Evolutionary conservation across 2,329 filamentous ascomycete genomes (phyloP), one percentile per base, ranked within the genome.

Genomic region (Trichophyton mentagrophytes): DNA sequence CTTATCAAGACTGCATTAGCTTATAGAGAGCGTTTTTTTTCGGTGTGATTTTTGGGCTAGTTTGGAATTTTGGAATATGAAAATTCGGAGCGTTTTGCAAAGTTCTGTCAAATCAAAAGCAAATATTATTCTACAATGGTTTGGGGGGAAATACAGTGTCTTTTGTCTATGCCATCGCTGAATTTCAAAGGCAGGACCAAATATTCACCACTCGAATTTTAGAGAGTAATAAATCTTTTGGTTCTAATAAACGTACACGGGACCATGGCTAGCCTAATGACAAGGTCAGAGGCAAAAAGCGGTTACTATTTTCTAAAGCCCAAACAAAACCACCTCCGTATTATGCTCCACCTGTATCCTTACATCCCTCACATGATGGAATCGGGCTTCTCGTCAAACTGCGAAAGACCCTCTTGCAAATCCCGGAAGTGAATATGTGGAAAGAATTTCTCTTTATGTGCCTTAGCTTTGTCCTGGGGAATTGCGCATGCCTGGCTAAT

Each of bases 401-500:
- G 25, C 17, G 53, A 13, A 7, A 57, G 22, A 11, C 53, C 53
- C 30, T 57, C 53, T 15, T n/a, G 25, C 3, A 57, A 25, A 57
- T 15, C 9, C 20, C 53, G 27, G 25, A 57, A 57, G 27, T 36
- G 53, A 40, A 57, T 15, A 20, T 8, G 5, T 1, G 53, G 20
- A 36, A 57, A 57, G 20, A n/a, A 57, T 27, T 57, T 57, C n/a
- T 57, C 25, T 8, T 36, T 57, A 38, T 57, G 53, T 4, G 22
- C 30, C 33, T 57, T 22, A 40, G 27, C 53, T 15, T 57, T 30
- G 11, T 36, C 20, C 17, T 15, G 25, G 4, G 53, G 53, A 38
- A 27, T 57, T 57, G 25, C 53, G 5, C 53, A 57, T 57, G 53
- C 53, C 30, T 36, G 22, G 20, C 53, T 57, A 27, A 57, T 57